Evolutionary conservation across 441 rosid species (phyloP).

Genomic region (Jatropha podagrica): DNA sequence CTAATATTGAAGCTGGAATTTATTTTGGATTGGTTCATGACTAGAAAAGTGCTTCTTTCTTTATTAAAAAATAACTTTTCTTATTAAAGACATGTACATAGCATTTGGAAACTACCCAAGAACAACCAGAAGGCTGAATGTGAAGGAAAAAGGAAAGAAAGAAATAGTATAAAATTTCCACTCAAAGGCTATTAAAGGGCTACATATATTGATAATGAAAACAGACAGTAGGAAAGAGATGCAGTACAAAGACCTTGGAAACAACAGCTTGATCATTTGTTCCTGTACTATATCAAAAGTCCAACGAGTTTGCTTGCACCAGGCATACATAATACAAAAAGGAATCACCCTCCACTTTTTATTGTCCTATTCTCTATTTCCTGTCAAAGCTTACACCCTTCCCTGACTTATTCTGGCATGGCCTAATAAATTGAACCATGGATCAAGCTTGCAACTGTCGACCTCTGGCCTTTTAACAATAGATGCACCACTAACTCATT

Average conservation of each 20-base stretch:
- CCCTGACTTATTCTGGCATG: neutral
- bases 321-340: neutral
- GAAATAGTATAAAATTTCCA: neutral
- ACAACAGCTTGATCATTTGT: neutral
- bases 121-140: no score
- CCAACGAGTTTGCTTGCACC: neutral
- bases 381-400: neutral
- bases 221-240: neutral
- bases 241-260: neutral
- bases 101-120: neutral
- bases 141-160: neutral
- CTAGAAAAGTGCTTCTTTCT: slow-evolving; percentile 3
- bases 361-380: neutral
- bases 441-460: neutral
- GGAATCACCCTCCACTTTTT: neutral
- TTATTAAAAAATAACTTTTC: neutral
- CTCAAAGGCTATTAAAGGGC: neutral
- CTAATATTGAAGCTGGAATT: neutral
- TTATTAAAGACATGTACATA: neutral
- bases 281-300: neutral
- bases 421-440: neutral
- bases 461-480: neutral
- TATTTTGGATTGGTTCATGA: neutral
- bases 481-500: neutral
- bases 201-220: neutral